phyloP scores from a whole-genome alignment of 768 basidiomycete species.

The Dentipellis sp. region DNA sequence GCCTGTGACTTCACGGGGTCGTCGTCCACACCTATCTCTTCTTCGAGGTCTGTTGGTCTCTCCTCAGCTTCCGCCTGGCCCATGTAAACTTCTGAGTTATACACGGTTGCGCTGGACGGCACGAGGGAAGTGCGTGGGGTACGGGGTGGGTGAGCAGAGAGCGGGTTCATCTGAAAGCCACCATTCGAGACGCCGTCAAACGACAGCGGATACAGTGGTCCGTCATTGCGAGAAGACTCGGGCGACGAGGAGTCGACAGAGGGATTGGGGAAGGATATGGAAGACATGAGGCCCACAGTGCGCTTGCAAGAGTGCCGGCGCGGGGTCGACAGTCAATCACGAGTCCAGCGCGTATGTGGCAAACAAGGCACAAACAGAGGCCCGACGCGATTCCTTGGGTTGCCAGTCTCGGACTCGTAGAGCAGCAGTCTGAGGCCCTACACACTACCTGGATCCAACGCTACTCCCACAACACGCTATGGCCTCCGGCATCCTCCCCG shows the following conservation, averaged over 20 bases:
- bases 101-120: constrained; percentile 9
- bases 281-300: constrained; percentile 40
- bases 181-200: constrained; percentile 38
- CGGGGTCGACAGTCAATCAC: neutral
- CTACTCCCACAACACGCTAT: neutral
- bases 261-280: constrained; percentile 50
- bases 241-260: constrained; percentile 29
- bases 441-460: no score
- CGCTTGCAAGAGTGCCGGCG: neutral
- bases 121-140: constrained; percentile 53
- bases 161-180: constrained; percentile 74
- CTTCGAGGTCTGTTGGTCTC: constrained; percentile 14
- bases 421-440: neutral
- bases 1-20: constrained; percentile 21
- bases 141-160: constrained; percentile 70
- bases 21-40: constrained; percentile 24
- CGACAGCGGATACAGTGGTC: constrained; percentile 42
- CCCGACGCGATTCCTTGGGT: no score
- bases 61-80: constrained; percentile 27
- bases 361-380: constrained; percentile 6
- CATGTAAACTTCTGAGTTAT: constrained; percentile 29
- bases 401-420: neutral
- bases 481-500: constrained; percentile 13
- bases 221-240: constrained; percentile 28
- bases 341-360: neutral